Conservation (phyloP, 1,139 yeast genomes). For the Protomyces macrosporus region DNA sequence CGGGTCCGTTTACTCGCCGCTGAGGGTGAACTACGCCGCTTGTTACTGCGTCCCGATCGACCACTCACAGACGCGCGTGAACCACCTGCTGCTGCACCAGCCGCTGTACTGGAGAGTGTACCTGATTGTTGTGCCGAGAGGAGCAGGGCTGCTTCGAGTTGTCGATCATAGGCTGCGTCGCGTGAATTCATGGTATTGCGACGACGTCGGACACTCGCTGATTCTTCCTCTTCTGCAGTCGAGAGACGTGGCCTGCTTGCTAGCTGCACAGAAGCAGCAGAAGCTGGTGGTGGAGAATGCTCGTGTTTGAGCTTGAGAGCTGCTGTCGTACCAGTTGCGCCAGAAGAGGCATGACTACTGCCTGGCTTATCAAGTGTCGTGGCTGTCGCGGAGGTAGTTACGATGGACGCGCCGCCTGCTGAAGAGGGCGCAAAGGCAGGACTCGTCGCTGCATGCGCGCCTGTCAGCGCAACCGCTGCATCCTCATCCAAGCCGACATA, state of each 20-base stretch:
- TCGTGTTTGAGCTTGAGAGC: not conserved
- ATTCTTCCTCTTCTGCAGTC: not conserved
- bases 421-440: not conserved
- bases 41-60: slow-evolving; percentile 13
- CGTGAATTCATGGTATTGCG: slow-evolving; percentile 41
- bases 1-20: slow-evolving; percentile 9
- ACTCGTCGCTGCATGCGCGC: not conserved
- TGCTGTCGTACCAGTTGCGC: not conserved
- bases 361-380: not conserved
- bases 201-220: slow-evolving; percentile 30
- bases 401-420: not conserved
- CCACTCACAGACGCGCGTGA: not conserved
- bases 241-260: not conserved
- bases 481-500: slow-evolving; percentile 8
- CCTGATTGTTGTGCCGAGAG: slow-evolving; percentile 19
- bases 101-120: not conserved
- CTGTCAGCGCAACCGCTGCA: too few relatives aligned
- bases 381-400: not conserved
- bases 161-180: slow-evolving; percentile 46
- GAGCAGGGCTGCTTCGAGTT: slow-evolving; percentile 21
- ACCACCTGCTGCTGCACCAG: not conserved
- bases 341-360: not conserved
- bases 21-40: slow-evolving; percentile 8
- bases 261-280: not conserved
- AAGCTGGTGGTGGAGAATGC: not conserved